Percentiles rank a stretch among this genome's conserved stretches.
Conservation (phyloP, 2,329 filamentous ascomycete species). For the Achaetomium macrosporum region DNA sequence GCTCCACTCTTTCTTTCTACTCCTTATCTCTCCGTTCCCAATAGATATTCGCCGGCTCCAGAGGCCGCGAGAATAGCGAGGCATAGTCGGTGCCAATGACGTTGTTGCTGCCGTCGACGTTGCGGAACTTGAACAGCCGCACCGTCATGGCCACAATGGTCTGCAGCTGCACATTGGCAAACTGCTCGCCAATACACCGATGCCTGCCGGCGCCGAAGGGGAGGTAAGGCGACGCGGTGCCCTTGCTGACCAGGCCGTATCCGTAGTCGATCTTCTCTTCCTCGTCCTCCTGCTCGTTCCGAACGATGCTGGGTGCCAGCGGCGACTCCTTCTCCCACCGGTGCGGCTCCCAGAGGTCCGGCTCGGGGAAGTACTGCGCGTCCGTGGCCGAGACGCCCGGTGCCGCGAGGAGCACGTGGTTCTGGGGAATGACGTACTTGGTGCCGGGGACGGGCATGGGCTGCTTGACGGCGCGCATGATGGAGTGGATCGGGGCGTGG, state of each 20-base stretch:
- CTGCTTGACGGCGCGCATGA: slow-evolving; percentile 85
- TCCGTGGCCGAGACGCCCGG: slow-evolving; percentile 75
- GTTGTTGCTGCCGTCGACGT: slow-evolving; percentile 62
- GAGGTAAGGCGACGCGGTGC: slow-evolving; percentile 80
- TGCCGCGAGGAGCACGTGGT: slow-evolving; percentile 75
- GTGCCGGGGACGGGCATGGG: slow-evolving; percentile 81
- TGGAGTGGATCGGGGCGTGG: slow-evolving; percentile 90
- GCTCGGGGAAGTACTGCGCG: slow-evolving; percentile 72
- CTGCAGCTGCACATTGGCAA: slow-evolving; percentile 86
- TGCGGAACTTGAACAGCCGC: slow-evolving; percentile 72
- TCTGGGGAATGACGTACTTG: slow-evolving; percentile 73
- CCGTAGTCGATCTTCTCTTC: slow-evolving; percentile 87
- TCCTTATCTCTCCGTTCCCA: slow-evolving; percentile 63
- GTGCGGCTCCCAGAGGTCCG: slow-evolving; percentile 80
- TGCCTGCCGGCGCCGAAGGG: slow-evolving; percentile 92
- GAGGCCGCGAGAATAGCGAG: slow-evolving; percentile 67
- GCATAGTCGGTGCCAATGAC: slow-evolving; percentile 64
- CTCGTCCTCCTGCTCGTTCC: slow-evolving; percentile 43
- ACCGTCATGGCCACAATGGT: slow-evolving; percentile 76
- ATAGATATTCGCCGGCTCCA: slow-evolving; percentile 63
- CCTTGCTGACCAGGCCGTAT: slow-evolving; percentile 89
- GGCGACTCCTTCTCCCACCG: slow-evolving; percentile 70
- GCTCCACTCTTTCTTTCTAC: background rate
- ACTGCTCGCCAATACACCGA: slow-evolving; percentile 94
- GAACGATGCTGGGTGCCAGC: slow-evolving; percentile 43